phyloP scores from a whole-genome alignment of 2,329 filamentous ascomycete species.

The Camillea tinctor region DNA sequence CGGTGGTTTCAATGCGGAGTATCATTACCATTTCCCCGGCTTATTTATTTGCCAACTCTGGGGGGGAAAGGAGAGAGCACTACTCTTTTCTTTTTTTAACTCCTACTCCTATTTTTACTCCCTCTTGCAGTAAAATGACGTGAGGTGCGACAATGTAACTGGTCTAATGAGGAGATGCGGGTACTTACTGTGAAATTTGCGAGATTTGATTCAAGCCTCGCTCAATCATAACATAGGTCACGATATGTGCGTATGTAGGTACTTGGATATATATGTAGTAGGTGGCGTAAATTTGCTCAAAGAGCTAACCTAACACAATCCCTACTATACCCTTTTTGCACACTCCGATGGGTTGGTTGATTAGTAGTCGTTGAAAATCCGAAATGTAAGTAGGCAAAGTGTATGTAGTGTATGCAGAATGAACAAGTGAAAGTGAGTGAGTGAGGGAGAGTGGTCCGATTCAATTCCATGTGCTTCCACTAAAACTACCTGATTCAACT shows the following conservation, averaged over 20 bases:
- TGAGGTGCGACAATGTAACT: background rate
- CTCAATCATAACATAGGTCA: background rate
- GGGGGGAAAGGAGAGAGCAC: too few relatives aligned
- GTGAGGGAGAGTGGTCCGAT: too few relatives aligned
- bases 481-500: too few relatives aligned
- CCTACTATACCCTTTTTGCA: background rate
- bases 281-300: background rate
- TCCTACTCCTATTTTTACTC: background rate
- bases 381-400: too few relatives aligned
- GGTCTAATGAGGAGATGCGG: background rate
- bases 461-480: too few relatives aligned
- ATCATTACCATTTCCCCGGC: background rate
- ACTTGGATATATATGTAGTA: background rate
- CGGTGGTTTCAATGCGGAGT: background rate
- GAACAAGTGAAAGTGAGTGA: too few relatives aligned
- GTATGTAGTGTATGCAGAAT: too few relatives aligned
- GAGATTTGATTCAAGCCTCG: background rate
- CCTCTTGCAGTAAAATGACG: background rate
- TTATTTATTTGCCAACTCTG: background rate
- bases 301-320: background rate
- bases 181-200: background rate
- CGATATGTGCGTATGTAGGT: too few relatives aligned
- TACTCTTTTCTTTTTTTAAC: background rate
- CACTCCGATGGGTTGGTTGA: background rate
- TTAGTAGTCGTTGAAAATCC: too few relatives aligned